Conservation (phyloP, 2,329 filamentous ascomycete genomes). For the Arachnopeziza araneosa region DNA sequence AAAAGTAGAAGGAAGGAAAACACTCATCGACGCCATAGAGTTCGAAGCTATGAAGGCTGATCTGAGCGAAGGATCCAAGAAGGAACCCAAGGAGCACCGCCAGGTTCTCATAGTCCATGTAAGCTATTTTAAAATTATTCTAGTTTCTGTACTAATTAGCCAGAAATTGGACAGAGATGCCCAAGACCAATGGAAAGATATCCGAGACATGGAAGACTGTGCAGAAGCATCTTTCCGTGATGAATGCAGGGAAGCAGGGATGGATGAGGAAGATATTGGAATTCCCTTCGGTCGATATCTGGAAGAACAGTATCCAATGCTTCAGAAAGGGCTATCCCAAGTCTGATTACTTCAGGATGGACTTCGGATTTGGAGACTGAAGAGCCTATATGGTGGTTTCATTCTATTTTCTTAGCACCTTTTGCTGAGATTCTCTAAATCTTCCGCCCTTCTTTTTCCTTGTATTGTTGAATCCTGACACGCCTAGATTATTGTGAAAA, state of each 20-base stretch:
- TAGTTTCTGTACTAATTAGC: background rate
- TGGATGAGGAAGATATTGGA: background rate
- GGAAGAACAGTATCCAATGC: background rate
- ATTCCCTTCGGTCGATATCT: background rate
- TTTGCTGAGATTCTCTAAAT: too few species aligned
- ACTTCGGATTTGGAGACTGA: too few species aligned
- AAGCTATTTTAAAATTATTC: background rate
- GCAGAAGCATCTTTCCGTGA: background rate
- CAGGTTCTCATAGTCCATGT: background rate
- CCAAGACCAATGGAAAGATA: background rate
- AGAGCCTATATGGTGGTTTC: too few species aligned
- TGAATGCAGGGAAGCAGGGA: background rate
- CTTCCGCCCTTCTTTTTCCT: too few species aligned
- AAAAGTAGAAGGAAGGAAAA: background rate
- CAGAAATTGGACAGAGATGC: background rate
- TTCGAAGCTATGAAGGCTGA: background rate
- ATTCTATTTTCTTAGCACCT: too few species aligned
- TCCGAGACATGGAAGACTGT: background rate
- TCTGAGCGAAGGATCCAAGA: background rate
- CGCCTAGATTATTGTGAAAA: too few species aligned
- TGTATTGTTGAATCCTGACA: too few species aligned
- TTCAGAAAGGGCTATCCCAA: too few species aligned
- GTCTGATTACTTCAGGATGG: too few species aligned
- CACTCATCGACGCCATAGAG: background rate
- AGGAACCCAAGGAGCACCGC: background rate